Base-by-base conservation (phyloP, 2,329 filamentous ascomycete species). In the Meredithiella fracta region DNA sequence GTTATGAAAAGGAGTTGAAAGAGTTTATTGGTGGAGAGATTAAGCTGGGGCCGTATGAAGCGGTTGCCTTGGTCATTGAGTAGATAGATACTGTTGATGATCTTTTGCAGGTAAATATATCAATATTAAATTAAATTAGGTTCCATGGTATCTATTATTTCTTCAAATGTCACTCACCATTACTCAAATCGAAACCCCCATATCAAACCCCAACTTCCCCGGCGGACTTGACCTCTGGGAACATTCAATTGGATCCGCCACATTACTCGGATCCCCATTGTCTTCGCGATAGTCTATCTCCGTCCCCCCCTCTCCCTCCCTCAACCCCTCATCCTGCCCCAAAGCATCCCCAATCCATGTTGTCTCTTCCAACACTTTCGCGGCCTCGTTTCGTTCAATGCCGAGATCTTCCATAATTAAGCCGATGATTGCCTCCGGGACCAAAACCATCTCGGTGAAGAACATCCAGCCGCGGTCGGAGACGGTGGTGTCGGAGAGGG, bases 401-500 rank as follows among this genome's bases (percentile, higher is more conserved):
- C 60, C 58, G 72, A 80, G 74, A 59, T 80, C 78, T 61, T 80
- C 75, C 67, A 72, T 74, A 59, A 80, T 77, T 53, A 81, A 67
- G 59, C 67, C 69, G 37, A 75, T 69, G 23, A 75, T 71, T 60
- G 80, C 64, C 65, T 94, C 89, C 0, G 86, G 85, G 23, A 94
- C 85, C 59, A 94, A 69, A 1, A 91, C 86, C 1, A 75, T 73
- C 66, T 89, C 83, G 1, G 89, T 79, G 62, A 83, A 91, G 23
- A 75, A 76, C 3, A 79, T 78, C 37, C 82, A 75, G 1, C 85
- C 83, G 31, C 83, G 73, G 1, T 77, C 77, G 14, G 82, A 77
- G 58, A 90, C 77, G 17, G 87, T 71, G 15, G 72, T 69, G 64
- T 91, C 85, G 54, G 75, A 72, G 15, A 80, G 70, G 1, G 83